Conservation (phyloP, 495 filamentous ascomycete genomes). For the Xylaria telfairii region DNA sequence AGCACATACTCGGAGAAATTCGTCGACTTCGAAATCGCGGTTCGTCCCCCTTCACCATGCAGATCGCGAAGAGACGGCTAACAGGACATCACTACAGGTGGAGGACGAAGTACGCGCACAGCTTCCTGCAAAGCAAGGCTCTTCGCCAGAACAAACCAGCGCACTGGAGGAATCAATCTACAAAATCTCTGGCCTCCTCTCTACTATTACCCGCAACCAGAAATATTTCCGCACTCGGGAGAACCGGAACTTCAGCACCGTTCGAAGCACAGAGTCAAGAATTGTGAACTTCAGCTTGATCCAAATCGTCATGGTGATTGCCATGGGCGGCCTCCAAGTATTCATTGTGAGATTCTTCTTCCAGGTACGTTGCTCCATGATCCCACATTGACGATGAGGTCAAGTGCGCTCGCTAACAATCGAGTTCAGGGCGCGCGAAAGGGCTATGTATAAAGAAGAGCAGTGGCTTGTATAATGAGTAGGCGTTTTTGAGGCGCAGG, state of each 20-base stretch:
- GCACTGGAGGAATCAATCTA: conserved; percentile 93
- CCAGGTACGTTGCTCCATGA: conserved; percentile 63
- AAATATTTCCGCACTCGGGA: conserved; percentile 99
- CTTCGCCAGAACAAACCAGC: conserved; percentile 87
- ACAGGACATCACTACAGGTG: conserved; percentile 61
- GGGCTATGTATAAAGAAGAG: conserved; percentile 60
- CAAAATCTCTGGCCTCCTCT: conserved; percentile 91
- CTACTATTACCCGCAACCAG: conserved; percentile 96
- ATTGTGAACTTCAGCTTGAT: conserved; percentile 98
- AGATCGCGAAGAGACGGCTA: conserved; percentile 16
- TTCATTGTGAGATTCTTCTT: conserved; percentile 99
- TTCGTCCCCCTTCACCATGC: conserved; percentile 51
- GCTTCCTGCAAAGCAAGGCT: conserved; percentile 89
- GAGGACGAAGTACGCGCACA: conserved; percentile 87
- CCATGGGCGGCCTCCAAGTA: conserved; percentile 96
- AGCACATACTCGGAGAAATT: conserved; percentile 97
- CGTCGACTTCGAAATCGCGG: conserved; percentile 98
- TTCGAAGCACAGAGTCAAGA: conserved; percentile 89
- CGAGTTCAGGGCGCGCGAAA: conserved; percentile 58
- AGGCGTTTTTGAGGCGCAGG: conserved; percentile 35
- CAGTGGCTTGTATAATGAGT: conserved; percentile 22
- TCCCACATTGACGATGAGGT: background rate
- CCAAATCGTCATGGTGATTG: conserved; percentile 88
- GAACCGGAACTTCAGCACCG: conserved; percentile 98
- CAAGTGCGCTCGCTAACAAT: conserved; percentile 27